A percentile compares a stretch with the other conserved stretches of the same genome.
Conservation (phyloP, 352 stramenopile genomes). For the Blastocystis hominis region DNA sequence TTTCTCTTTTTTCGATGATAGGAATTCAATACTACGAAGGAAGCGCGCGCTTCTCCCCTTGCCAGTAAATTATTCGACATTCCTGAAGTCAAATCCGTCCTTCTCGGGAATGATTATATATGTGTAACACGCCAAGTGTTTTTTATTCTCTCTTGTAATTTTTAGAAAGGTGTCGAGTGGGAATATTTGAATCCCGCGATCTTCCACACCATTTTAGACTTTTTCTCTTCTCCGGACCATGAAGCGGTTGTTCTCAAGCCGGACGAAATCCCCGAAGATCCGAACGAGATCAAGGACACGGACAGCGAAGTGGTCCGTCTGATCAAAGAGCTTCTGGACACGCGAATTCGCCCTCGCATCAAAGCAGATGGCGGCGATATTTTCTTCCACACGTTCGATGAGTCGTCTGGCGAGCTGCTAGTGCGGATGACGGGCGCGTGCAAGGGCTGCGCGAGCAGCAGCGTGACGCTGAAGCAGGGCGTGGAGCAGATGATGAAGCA, state of each 20-base stretch:
- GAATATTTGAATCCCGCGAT: slow-evolving; percentile 76
- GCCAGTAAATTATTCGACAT: slow-evolving; percentile 89
- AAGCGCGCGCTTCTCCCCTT: slow-evolving; percentile 80
- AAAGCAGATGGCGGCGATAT: slow-evolving; percentile 98
- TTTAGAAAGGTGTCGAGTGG: slow-evolving; percentile 83
- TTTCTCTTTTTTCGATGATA: slow-evolving; percentile 43
- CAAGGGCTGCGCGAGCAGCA: slow-evolving; percentile 87
- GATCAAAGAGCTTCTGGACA: slow-evolving; percentile 98
- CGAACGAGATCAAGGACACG: slow-evolving; percentile 78
- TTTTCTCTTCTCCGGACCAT: slow-evolving; percentile 31
- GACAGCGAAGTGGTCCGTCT: slow-evolving; percentile 95
- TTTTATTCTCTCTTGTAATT: slow-evolving; percentile 60
- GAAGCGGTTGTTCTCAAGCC: slow-evolving; percentile 3
- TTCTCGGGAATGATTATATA: slow-evolving; percentile 93
- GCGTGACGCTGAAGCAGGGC: slow-evolving; percentile 94
- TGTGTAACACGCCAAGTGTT: slow-evolving; percentile 74
- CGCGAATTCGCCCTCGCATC: slow-evolving; percentile 90
- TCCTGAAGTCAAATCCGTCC: slow-evolving; percentile 85
- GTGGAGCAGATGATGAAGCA: slow-evolving; percentile 99
- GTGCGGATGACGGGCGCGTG: slow-evolving; percentile 80
- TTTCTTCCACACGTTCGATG: slow-evolving; percentile 89
- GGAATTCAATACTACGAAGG: slow-evolving; percentile 74
- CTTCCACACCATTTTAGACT: slow-evolving; percentile 77
- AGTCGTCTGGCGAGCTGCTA: slow-evolving; percentile 76
- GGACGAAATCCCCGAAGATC: slow-evolving; percentile 41